Evolutionary conservation across 805 yeast genomes (phyloP), one percentile per base, ranked within the genome.

Genomic region (Torulaspora maleeae): DNA sequence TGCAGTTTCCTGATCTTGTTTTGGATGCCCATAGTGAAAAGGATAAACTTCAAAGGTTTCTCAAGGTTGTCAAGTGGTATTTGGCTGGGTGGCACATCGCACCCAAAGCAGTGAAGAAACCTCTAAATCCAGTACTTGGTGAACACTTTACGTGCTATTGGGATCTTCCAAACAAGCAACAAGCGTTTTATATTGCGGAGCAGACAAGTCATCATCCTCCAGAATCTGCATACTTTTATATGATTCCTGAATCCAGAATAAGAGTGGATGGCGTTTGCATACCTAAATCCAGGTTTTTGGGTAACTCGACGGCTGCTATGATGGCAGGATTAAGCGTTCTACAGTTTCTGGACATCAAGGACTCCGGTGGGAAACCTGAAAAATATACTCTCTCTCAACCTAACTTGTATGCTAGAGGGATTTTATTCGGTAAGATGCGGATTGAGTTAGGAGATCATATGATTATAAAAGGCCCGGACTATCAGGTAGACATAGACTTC

Each of bases 171-270:
- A 79, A 84, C 41, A 77, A 73, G 25, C 79, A 75, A 25, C 76
- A 76, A 41, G 95, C 96, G 0, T 91, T 77, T 63, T 93, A 91
- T 64, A 67, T 91, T 16, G 75, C 97, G 1, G 99, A 93, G 65
- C 99, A 93, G 66, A 90, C 97, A 0, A 86, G 95, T 27, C 99
- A 93, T 60, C 99, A 93, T 63, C 98, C 99, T n/a, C 99, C 99
- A 11, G 85, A 93, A 63, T 87, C 96, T 0, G 83, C 95, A 0
- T 93, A 91, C 66, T 93, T 89, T 61, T 93, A 87, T 63, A 72
- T 83, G 67, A 77, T 86, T 29, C 99, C 99, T 0, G 84, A 80
- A 46, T 77, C 78, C 47, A 78, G 79, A 54, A 86, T 93, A 47
- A 78, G 93, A 51, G 88, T 83, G 17, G 99, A 93, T 60, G 99